Evolutionary conservation across 225 moss, liverwort and hornwort species (phyloP).

Genomic region (Pleurozium schreberi): DNA sequence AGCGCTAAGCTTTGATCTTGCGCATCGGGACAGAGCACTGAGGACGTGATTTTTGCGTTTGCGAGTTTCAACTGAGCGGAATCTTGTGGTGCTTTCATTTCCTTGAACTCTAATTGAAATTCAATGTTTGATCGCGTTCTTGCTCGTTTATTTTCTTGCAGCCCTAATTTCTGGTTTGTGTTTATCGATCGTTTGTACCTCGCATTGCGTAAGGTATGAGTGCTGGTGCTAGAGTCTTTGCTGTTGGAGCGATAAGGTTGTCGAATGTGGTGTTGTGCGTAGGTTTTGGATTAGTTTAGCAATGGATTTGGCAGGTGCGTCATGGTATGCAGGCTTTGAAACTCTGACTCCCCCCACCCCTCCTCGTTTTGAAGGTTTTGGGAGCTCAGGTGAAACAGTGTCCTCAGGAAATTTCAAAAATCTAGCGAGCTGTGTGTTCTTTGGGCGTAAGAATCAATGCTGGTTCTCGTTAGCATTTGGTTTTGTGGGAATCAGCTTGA

Average conservation of each 20-base stretch:
- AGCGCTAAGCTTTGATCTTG: not conserved
- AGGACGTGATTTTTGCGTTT: not conserved
- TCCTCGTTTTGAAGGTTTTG: not conserved
- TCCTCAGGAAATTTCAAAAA: not conserved
- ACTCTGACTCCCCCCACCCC: not conserved
- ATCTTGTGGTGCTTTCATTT: not conserved
- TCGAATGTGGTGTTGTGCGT: not conserved
- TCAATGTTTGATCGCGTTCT: not conserved
- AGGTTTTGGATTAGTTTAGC: not conserved
- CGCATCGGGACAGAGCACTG: not conserved
- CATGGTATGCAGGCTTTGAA: not conserved
- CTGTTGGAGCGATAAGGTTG: not conserved
- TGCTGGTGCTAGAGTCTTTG: not conserved
- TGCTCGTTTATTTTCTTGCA: not conserved
- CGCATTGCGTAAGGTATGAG: not conserved
- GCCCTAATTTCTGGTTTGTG: not conserved
- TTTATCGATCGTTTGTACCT: not conserved
- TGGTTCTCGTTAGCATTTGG: not conserved
- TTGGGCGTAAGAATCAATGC: not conserved
- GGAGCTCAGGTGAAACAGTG: not conserved
- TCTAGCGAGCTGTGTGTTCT: not conserved
- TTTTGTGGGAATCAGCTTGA: not conserved
- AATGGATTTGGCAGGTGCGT: not conserved
- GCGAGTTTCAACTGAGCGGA: too few species aligned
- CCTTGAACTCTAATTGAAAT: not conserved